A percentile compares a stretch with the other conserved stretches of the same genome.
These are phyloP conservation scores for Alternaria panax DNA, from an alignment of 2,329 filamentous ascomycete genomes.

Conservation along the genomic window DNA sequence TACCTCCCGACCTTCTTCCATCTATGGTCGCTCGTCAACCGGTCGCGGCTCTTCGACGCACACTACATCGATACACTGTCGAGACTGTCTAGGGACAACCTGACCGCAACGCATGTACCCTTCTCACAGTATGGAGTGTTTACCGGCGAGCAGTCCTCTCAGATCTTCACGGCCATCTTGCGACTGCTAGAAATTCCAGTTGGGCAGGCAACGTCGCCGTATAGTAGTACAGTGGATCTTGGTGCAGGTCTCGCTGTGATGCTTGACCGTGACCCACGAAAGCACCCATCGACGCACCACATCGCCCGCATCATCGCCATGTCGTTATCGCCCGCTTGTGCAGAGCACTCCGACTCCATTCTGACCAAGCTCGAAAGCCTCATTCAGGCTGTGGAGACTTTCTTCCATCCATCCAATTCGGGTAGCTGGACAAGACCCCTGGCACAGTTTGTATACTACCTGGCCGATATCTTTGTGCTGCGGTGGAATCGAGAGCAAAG, in stretches of 20 bases:
- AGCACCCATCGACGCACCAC: conserved; percentile 89
- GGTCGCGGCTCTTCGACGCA: conserved; percentile 86
- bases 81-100: conserved; percentile 81
- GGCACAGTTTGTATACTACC: conserved; percentile 87
- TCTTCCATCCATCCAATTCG: conserved; percentile 97
- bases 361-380: conserved; percentile 86
- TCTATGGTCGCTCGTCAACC: conserved; percentile 89
- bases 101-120: conserved; percentile 75
- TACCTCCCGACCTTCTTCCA: conserved; percentile 96
- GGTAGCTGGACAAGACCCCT: conserved; percentile 90
- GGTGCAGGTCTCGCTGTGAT: conserved; percentile 83
- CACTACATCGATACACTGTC: conserved; percentile 91
- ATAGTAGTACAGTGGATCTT: conserved; percentile 80
- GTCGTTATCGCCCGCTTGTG: conserved; percentile 85
- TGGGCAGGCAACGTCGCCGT: conserved; percentile 92
- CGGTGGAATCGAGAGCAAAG: conserved; percentile 96
- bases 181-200: conserved; percentile 94
- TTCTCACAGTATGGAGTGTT: conserved; percentile 92
- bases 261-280: conserved; percentile 90
- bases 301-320: conserved; percentile 93
- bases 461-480: conserved; percentile 96
- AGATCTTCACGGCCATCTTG: conserved; percentile 91
- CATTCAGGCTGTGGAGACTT: conserved; percentile 94
- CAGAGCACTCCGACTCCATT: conserved; percentile 79
- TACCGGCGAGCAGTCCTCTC: conserved; percentile 86